Evolutionary conservation across 768 basidiomycete species (phyloP).

Genomic region (Hemileccinum rubropunctum): DNA sequence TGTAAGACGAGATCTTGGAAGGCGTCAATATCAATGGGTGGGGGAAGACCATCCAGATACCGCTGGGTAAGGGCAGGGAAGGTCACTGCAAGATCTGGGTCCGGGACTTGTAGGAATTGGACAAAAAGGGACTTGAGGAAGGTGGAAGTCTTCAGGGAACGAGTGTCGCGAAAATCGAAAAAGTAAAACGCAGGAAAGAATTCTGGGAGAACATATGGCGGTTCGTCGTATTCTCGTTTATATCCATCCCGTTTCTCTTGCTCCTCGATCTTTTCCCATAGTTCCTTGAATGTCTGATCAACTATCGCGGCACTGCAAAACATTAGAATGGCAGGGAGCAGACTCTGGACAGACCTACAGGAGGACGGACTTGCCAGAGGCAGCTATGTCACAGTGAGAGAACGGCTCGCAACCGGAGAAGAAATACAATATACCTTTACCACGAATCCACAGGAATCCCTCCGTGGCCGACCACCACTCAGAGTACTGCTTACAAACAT

Average conservation of each 20-base stretch:
- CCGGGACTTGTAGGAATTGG: conserved; percentile 26
- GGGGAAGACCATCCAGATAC: conserved; percentile 15
- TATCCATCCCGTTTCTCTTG: conserved; percentile 16
- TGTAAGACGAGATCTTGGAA: conserved; percentile 19
- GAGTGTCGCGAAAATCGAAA: conserved; percentile 28
- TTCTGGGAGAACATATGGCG: conserved; percentile 18
- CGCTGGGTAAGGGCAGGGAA: conserved; percentile 22
- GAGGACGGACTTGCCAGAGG: conserved; percentile 23
- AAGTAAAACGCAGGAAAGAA: conserved; percentile 27
- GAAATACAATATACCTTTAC: conserved; percentile 14
- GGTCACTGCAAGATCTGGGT: conserved; percentile 15
- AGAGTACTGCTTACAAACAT: conserved; percentile 17
- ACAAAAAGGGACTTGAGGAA: conserved; percentile 25
- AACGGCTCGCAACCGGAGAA: background rate
- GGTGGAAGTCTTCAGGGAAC: conserved; percentile 12
- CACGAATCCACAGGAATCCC: conserved; percentile 27
- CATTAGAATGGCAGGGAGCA: conserved; percentile 2
- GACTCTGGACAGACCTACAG: conserved; percentile 11
- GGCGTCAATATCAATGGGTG: conserved; percentile 12
- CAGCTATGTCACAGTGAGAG: conserved; percentile 14
- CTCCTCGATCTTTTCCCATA: conserved; percentile 21
- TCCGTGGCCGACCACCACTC: conserved; percentile 17
- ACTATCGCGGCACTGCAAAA: conserved; percentile 21
- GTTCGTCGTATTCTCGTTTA: conserved; percentile 16
- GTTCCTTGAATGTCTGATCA: conserved; percentile 21